A percentile compares a stretch with the other conserved stretches of the same genome.
These are phyloP conservation scores for Aspergillus udagawae DNA, from an alignment of 2,329 filamentous ascomycete genomes.

Conservation along the genomic window DNA sequence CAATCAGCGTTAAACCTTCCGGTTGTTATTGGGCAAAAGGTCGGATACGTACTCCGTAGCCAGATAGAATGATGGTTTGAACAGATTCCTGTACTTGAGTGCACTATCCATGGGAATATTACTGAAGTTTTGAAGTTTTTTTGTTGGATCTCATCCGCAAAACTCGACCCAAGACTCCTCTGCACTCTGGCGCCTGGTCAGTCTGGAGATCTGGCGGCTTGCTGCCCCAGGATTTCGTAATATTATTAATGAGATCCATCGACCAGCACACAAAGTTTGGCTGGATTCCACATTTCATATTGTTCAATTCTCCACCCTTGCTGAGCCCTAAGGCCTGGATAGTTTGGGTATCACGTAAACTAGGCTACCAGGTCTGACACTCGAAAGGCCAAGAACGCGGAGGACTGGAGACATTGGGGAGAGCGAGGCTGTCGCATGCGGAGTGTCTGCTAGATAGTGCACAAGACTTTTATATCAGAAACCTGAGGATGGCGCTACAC, in stretches of 20 bases:
- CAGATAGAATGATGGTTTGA: not conserved
- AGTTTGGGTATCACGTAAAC: not conserved
- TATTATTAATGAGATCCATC: conserved; percentile 16
- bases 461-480: not conserved
- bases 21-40: not conserved
- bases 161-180: not conserved
- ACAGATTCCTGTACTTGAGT: not conserved
- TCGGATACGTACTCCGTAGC: not conserved
- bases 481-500: not conserved
- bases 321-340: conserved; percentile 2
- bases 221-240: conserved; percentile 20
- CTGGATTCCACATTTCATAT: conserved; percentile 12
- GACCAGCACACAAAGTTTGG: conserved; percentile 9
- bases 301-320: conserved; percentile 13
- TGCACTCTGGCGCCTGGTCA: not conserved
- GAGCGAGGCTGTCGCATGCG: not conserved
- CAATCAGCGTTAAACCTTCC: not conserved
- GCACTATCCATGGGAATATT: not conserved
- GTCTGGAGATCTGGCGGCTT: conserved; percentile 12
- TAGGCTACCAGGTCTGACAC: not conserved
- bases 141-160: not conserved
- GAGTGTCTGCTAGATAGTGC: not conserved
- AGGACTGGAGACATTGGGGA: not conserved
- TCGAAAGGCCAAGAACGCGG: not conserved
- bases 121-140: not conserved